A percentile compares a stretch with the other conserved stretches of the same genome.
Evolutionary conservation across 352 stramenopile species (phyloP).

Genomic region (Phytophthora colocasiae): DNA sequence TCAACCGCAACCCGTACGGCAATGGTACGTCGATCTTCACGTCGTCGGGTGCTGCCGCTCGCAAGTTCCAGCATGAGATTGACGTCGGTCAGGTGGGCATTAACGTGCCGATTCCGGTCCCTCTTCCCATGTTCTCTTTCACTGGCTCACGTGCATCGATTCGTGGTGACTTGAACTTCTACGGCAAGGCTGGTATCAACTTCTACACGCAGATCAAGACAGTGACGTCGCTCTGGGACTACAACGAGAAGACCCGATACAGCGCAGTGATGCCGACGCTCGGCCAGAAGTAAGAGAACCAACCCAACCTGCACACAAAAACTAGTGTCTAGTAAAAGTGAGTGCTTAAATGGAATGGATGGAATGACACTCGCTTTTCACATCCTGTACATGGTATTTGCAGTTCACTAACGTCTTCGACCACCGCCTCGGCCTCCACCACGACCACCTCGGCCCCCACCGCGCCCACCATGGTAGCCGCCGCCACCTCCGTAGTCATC

Average conservation of each 20-base stretch:
- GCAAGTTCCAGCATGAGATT: constrained; percentile 97
- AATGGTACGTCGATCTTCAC: constrained; percentile 99
- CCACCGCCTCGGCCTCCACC: constrained; percentile 49
- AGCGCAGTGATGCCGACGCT: constrained; percentile 94
- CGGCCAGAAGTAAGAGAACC: constrained; percentile 50
- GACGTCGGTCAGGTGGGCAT: constrained; percentile 97
- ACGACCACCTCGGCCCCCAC: constrained; percentile 35
- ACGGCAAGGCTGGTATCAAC: constrained; percentile 95
- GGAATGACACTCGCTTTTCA: constrained; percentile 17
- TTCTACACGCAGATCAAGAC: constrained; percentile 99
- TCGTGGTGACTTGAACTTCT: constrained; percentile 97
- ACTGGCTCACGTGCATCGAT: constrained; percentile 96
- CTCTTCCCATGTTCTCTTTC: constrained; percentile 98
- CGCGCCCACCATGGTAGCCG: constrained; percentile 21
- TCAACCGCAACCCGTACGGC: constrained; percentile 97
- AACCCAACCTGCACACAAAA: constrained; percentile 11
- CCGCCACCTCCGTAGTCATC: constrained; percentile 31
- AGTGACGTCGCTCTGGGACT: constrained; percentile 97
- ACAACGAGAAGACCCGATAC: constrained; percentile 90
- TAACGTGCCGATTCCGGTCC: constrained; percentile 98
- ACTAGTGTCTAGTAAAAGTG: constrained; percentile 14
- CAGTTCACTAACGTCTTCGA: constrained; percentile 28
- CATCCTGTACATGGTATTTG: constrained; percentile 9
- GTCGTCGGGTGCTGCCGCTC: constrained; percentile 89
- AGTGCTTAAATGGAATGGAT: constrained; percentile 19